A percentile compares a stretch with the other conserved stretches of the same genome.
Evolutionary conservation across 331 rosid genomes (phyloP).

Genomic region (Acacia concinna): DNA sequence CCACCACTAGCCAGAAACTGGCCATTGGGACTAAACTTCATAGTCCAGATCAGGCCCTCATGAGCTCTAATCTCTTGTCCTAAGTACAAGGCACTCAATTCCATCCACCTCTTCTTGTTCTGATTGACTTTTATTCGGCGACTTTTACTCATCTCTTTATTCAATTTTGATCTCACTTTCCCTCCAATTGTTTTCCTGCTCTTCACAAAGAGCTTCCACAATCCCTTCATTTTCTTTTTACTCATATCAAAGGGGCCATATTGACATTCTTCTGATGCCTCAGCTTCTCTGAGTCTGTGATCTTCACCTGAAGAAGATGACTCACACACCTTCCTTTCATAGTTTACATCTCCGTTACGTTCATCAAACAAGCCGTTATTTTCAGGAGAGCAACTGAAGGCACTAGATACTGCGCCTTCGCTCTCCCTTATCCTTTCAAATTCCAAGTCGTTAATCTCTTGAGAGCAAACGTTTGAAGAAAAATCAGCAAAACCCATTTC

Average conservation of each 20-base stretch:
- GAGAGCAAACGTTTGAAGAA: constrained; percentile 33
- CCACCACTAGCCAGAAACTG: constrained; percentile 91
- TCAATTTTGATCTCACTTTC: constrained; percentile 34
- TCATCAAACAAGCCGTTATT: constrained; percentile 30
- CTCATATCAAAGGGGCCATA: constrained; percentile 19
- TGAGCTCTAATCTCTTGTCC: constrained; percentile 85
- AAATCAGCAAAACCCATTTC: constrained; percentile 54
- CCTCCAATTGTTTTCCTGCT: constrained; percentile 34
- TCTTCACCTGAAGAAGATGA: constrained; percentile 31
- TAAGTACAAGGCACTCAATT: constrained; percentile 57
- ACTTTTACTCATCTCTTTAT: constrained; percentile 8
- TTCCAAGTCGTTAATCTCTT: constrained; percentile 25
- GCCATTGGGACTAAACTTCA: constrained; percentile 90
- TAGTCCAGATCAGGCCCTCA: constrained; percentile 69
- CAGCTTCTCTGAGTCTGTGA: constrained; percentile 28
- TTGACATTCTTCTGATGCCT: constrained; percentile 32
- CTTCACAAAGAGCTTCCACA: constrained; percentile 59
- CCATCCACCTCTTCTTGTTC: constrained; percentile 60
- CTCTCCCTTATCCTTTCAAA: constrained; percentile 45
- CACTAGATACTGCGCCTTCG: constrained; percentile 48
- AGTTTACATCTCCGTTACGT: constrained; percentile 20
- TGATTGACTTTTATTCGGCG: constrained; percentile 48
- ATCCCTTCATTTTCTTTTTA: constrained; percentile 43
- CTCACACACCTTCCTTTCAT: constrained; percentile 25
- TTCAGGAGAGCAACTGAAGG: constrained; percentile 29